A percentile compares a stretch with the other conserved stretches of the same genome.
These are phyloP conservation scores for Tetragonia tetragonoides DNA, from an alignment of 148 eudicot genomes.

Conservation along the genomic window DNA sequence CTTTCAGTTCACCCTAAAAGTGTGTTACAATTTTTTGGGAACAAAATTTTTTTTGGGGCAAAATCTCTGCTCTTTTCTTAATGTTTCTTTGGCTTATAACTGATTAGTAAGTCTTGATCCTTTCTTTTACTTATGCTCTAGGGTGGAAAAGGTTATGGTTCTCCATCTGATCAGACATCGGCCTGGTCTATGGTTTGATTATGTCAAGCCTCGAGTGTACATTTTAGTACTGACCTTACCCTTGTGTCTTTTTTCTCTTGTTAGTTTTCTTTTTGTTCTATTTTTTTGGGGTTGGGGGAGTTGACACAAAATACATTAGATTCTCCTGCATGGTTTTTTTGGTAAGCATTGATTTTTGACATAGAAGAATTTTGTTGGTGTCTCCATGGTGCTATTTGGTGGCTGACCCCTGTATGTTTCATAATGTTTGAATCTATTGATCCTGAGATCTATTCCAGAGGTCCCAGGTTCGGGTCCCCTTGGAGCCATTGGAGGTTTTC, in stretches of 20 bases:
- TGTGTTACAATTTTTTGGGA: not conserved
- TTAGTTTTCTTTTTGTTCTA: not conserved
- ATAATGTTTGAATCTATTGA: not conserved
- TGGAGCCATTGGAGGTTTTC: too few relatives aligned
- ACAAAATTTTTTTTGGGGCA: not conserved
- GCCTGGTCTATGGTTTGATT: not conserved
- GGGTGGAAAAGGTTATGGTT: not conserved
- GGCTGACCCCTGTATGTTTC: slow-evolving; percentile 7
- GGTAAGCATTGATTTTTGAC: not conserved
- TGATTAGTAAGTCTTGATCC: not conserved
- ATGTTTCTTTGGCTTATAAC: not conserved
- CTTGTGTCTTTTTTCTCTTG: not conserved
- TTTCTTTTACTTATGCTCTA: not conserved
- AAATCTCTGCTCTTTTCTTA: not conserved
- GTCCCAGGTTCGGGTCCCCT: too few relatives aligned
- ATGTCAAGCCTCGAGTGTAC: not conserved
- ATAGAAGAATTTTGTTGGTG: not conserved
- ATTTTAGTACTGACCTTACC: not conserved
- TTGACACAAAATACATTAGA: not conserved
- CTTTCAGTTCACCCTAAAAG: not conserved
- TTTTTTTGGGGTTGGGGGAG: not conserved
- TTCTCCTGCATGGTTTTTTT: not conserved
- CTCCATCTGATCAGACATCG: not conserved
- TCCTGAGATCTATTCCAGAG: too few relatives aligned
- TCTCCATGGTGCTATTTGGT: not conserved